These are phyloP conservation scores for Aspergillus pseudotamarii DNA, from an alignment of 2,329 filamentous ascomycete genomes.

Conservation along the genomic window DNA sequence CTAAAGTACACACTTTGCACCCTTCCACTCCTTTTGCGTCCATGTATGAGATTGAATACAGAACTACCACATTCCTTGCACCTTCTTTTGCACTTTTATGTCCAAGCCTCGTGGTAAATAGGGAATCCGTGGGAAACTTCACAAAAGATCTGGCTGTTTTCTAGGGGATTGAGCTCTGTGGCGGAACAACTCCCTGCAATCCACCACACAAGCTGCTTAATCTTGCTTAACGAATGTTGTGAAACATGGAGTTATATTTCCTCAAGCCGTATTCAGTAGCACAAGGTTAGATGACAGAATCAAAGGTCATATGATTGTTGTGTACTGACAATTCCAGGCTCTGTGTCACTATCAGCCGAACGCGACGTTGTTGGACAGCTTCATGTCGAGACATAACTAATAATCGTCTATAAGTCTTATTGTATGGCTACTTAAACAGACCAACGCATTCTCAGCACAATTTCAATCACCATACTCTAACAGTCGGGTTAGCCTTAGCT, in stretches of 20 bases:
- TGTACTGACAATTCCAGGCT: background rate
- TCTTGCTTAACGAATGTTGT: background rate
- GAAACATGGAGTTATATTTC: background rate
- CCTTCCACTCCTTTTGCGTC: background rate
- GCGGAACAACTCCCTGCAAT: background rate
- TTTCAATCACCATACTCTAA: background rate
- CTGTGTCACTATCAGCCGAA: background rate
- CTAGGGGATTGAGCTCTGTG: background rate
- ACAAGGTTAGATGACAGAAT: background rate
- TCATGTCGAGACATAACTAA: background rate
- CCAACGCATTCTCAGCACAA: background rate
- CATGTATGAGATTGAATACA: background rate
- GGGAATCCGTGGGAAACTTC: background rate
- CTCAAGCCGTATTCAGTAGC: background rate
- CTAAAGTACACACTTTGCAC: no score
- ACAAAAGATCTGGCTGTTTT: background rate
- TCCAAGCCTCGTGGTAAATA: background rate
- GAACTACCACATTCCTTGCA: background rate
- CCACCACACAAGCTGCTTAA: background rate
- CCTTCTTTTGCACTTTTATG: no score
- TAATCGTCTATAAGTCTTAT: background rate
- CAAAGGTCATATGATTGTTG: background rate
- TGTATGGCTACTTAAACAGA: background rate
- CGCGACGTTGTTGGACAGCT: no score
- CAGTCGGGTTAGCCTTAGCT: background rate